Base-by-base conservation (phyloP, 2,329 filamentous ascomycete genomes). In the Keithomyces neogunnii region DNA sequence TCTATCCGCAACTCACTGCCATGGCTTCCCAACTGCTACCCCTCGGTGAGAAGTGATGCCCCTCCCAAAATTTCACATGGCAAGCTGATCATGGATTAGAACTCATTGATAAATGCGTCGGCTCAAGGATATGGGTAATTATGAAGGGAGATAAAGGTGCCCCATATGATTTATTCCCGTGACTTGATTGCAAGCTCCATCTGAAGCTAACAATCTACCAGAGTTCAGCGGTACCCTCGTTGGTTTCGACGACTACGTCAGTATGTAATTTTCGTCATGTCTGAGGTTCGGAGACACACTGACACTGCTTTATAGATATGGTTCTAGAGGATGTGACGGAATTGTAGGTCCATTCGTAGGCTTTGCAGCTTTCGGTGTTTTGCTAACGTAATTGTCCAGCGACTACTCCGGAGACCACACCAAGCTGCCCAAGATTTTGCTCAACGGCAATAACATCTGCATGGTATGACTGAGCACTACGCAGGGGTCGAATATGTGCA, bases 171-270 rank as follows among this genome's bases (percentile, higher is more conserved):
- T 30, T 2, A 11, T 44, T 19, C 40, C 30, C 11, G 5, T 29
- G 10, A 7, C 28, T 9, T 19, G 3, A 44, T 7, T 10, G 40
- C 40, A 11, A 44, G 26, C 28, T 30, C 11, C 5, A 40, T 5
- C 38, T 5, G 28, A 30, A 4, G 19, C 40, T 44, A 13, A 42
- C 44, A 5, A 33, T 28, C 62, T 50, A 58, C 48, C 66, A 97
- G 93, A 99, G 71, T 99, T 99, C 73, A 89, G 88, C 60, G 93
- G 93, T 50, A 96, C 89, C 6, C 78, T 99, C 30, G 81, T 96
- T 51, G 93, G 93, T 3, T 99, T 99, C 63, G 93, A 99, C 68
- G 93, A 99, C 80, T 99, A 97, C 75, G 93, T 99, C 80, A 99
- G 91, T 96, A 79, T 76, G 92, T 96, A 49, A 7, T 35, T 30